Percentiles rank a stretch among this genome's conserved stretches.
Evolutionary conservation across 2,329 filamentous ascomycete genomes (phyloP).

Genomic region (Fusarium haematococcum): DNA sequence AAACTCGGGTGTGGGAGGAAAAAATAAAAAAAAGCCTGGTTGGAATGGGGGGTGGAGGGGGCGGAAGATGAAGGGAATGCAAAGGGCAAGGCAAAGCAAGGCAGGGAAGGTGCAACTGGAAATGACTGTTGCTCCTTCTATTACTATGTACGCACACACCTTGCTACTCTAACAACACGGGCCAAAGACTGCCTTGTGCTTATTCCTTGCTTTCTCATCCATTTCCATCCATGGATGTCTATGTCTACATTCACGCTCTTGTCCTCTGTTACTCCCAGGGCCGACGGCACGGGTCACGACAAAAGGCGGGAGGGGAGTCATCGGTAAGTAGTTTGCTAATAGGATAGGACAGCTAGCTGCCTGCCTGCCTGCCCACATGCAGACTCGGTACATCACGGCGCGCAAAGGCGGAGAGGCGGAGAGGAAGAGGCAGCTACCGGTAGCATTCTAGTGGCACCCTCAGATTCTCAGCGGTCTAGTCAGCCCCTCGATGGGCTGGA

Average conservation of each 20-base stretch:
- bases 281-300: constrained; percentile 24
- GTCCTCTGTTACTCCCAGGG: constrained; percentile 3
- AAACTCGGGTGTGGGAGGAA: constrained; percentile 47
- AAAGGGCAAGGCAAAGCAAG: constrained; percentile 33
- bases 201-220: constrained; percentile 5
- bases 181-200: constrained; percentile 25
- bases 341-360: not conserved
- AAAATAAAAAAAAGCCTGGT: constrained; percentile 37
- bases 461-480: not conserved
- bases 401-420: constrained; percentile 35
- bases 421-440: constrained; percentile 4
- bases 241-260: not conserved
- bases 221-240: not conserved
- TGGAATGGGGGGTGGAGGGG: constrained; percentile 40
- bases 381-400: constrained; percentile 35
- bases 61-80: constrained; percentile 20
- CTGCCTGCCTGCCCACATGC: constrained; percentile 10
- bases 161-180: constrained; percentile 5
- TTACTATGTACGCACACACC: not conserved
- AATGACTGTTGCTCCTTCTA: constrained; percentile 26
- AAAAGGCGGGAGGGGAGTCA: constrained; percentile 22
- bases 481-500: constrained; percentile 5
- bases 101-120: constrained; percentile 31
- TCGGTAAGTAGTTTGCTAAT: constrained; percentile 4
- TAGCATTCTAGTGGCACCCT: not conserved